These are phyloP conservation scores for Fraxinus nigra DNA, from an alignment of 305 asterid genomes.

Conservation along the genomic window DNA sequence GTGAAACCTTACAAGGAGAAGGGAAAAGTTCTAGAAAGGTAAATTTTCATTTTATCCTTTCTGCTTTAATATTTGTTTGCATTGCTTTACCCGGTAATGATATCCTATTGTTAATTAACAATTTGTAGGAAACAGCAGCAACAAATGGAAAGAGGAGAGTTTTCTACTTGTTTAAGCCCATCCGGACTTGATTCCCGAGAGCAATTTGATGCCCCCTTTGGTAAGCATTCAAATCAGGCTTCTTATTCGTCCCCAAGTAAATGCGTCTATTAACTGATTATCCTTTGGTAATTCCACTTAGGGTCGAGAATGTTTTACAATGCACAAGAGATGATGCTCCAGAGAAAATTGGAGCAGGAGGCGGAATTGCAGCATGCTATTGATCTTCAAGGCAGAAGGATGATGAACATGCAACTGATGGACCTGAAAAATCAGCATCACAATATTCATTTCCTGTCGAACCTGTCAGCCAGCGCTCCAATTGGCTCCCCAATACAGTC, in stretches of 20 bases:
- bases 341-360: slow-evolving; percentile 33
- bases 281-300: not conserved
- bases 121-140: slow-evolving; percentile 62
- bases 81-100: not conserved
- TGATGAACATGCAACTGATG: slow-evolving; percentile 11
- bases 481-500: slow-evolving; percentile 44
- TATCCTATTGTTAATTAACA: slow-evolving; percentile 8
- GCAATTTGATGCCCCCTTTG: slow-evolving; percentile 65
- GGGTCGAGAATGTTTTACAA: not conserved
- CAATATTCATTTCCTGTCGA: slow-evolving; percentile 43
- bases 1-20: slow-evolving; percentile 98
- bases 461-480: slow-evolving; percentile 40
- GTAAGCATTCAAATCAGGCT: slow-evolving; percentile 32
- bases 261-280: not conserved
- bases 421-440: slow-evolving; percentile 61
- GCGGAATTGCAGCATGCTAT: not conserved
- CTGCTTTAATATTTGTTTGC: not conserved
- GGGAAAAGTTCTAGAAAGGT: slow-evolving; percentile 86
- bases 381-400: slow-evolving; percentile 16
- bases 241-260: not conserved
- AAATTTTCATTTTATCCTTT: slow-evolving; percentile 10
- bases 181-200: slow-evolving; percentile 66
- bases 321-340: slow-evolving; percentile 20
- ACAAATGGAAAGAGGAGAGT: slow-evolving; percentile 68
- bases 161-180: slow-evolving; percentile 63